A percentile compares a stretch with the other conserved stretches of the same genome.
Conservation (phyloP, 2,329 filamentous ascomycete species). For the Berkeleyomyces basicola region DNA sequence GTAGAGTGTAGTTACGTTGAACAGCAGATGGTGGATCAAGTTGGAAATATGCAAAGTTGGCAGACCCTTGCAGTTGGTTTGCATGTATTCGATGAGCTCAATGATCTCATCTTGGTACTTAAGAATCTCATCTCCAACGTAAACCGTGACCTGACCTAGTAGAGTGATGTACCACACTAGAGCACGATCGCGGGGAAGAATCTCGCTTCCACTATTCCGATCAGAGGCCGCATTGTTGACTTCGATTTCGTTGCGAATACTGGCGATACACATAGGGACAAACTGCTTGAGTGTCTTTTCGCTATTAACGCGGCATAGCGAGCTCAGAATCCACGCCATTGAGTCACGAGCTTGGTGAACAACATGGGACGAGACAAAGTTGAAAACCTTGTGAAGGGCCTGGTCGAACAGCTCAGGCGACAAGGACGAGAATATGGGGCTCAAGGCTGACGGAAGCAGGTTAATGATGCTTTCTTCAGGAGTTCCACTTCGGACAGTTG, state of each 20-base stretch:
- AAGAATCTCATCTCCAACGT: constrained; percentile 79
- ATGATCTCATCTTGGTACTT: constrained; percentile 80
- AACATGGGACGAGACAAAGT: constrained; percentile 84
- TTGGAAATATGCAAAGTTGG: constrained; percentile 95
- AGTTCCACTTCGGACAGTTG: constrained; percentile 72
- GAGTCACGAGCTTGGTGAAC: constrained; percentile 94
- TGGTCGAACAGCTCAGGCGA: constrained; percentile 89
- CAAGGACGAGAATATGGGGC: constrained; percentile 74
- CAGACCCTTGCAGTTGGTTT: constrained; percentile 82
- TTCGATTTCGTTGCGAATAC: constrained; percentile 91
- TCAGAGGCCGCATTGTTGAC: constrained; percentile 93
- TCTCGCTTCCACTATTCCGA: constrained; percentile 80
- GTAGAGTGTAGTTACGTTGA: constrained; percentile 90
- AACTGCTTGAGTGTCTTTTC: constrained; percentile 84
- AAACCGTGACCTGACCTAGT: constrained; percentile 94
- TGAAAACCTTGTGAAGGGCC: constrained; percentile 76
- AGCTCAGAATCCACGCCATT: constrained; percentile 97
- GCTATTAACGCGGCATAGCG: constrained; percentile 86
- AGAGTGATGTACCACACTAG: constrained; percentile 96
- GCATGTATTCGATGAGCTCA: constrained; percentile 88
- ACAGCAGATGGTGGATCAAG: constrained; percentile 86
- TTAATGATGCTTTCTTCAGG: constrained; percentile 97
- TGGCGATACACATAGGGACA: constrained; percentile 74
- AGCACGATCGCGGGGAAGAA: constrained; percentile 78
- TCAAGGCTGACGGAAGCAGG: constrained; percentile 78